Conservation (phyloP, 2,329 filamentous ascomycete genomes). For the Fusarium tjaetaba region DNA sequence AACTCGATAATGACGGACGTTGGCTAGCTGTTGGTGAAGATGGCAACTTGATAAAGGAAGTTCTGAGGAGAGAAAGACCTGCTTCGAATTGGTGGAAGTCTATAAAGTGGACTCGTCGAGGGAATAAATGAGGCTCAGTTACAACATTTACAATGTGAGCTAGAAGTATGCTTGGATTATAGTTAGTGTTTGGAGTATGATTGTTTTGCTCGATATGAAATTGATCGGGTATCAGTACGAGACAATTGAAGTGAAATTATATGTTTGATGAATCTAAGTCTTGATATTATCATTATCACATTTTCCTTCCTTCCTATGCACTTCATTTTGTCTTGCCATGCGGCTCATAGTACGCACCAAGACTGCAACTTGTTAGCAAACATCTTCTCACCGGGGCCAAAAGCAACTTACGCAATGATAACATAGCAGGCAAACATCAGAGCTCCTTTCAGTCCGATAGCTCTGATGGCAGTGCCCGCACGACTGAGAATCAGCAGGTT, state of each 20-base stretch:
- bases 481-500: conserved; percentile 81
- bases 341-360: conserved; percentile 35
- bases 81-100: too few species aligned
- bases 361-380: not conserved
- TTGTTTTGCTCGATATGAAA: too few species aligned
- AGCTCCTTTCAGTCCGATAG: conserved; percentile 63
- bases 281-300: conserved; percentile 26
- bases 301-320: not conserved
- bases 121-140: too few species aligned
- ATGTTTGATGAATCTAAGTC: not conserved
- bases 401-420: conserved; percentile 54
- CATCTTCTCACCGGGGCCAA: accelerated
- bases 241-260: not conserved
- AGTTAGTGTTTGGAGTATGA: too few species aligned
- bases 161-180: too few species aligned
- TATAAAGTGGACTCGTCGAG: too few species aligned
- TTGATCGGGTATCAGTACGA: too few species aligned
- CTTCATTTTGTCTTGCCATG: conserved; percentile 15
- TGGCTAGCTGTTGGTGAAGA: too few species aligned
- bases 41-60: too few species aligned
- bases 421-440: conserved; percentile 64
- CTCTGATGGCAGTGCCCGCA: conserved; percentile 70
- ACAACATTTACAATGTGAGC: too few species aligned
- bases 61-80: too few species aligned
- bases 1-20: too few species aligned